A percentile compares a stretch with the other conserved stretches of the same genome.
These are phyloP conservation scores for Phaseolus coccineus DNA, from an alignment of 331 rosid species.

Conservation along the genomic window DNA sequence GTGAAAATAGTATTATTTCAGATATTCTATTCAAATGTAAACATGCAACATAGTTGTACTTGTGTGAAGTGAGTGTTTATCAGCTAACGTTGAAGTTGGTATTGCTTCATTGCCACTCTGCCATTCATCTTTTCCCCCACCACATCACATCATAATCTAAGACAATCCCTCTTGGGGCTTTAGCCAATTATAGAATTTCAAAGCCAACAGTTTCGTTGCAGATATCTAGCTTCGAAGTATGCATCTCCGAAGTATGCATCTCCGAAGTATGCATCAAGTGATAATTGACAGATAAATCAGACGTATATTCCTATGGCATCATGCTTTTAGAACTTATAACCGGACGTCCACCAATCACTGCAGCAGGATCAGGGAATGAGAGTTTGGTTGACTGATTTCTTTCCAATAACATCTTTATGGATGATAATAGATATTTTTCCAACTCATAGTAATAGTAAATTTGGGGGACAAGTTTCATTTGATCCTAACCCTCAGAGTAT, in stretches of 20 bases:
- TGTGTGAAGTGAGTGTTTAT: no score
- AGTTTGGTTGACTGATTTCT: conserved; percentile 62
- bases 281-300: conserved; percentile 74
- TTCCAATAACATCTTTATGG: neutral
- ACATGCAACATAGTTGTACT: no score
- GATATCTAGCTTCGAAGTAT: conserved; percentile 57
- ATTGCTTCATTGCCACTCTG: neutral
- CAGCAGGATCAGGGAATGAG: conserved; percentile 46
- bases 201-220: conserved; percentile 28
- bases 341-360: conserved; percentile 58
- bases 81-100: neutral
- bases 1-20: no score
- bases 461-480: neutral
- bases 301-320: conserved; percentile 67
- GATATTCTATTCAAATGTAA: no score
- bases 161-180: neutral
- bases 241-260: conserved; percentile 65
- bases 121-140: neutral
- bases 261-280: conserved; percentile 77
- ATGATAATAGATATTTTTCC: neutral
- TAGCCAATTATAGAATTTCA: neutral
- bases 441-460: neutral
- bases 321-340: conserved; percentile 72
- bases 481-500: neutral
- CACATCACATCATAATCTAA: no score